Evolutionary conservation across 371 early-diverging fungal species (phyloP).

Genomic region (Mortierella sp.): DNA sequence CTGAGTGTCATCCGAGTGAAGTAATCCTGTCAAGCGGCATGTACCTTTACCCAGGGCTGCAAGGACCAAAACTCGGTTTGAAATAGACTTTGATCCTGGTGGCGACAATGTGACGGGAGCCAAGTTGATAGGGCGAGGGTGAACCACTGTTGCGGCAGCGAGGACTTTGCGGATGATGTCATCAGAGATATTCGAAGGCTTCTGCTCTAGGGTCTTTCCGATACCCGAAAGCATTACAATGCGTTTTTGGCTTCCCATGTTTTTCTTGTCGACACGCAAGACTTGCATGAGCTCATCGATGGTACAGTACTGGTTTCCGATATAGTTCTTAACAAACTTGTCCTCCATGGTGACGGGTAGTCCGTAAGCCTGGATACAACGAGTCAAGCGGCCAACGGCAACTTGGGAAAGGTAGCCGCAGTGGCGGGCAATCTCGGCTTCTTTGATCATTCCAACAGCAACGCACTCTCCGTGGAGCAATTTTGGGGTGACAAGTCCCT

Average conservation of each 20-base stretch:
- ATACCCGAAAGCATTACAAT: slow-evolving; percentile 91
- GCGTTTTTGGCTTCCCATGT: slow-evolving; percentile 91
- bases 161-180: slow-evolving; percentile 85
- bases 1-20: slow-evolving; percentile 98
- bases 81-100: slow-evolving; percentile 97
- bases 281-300: slow-evolving; percentile 89
- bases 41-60: slow-evolving; percentile 92
- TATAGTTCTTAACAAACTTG: slow-evolving; percentile 74
- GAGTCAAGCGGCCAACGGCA: slow-evolving; percentile 89
- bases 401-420: slow-evolving; percentile 90
- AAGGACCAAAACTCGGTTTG: slow-evolving; percentile 94
- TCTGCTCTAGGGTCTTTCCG: slow-evolving; percentile 87
- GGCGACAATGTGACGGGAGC: slow-evolving; percentile 77
- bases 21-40: slow-evolving; percentile 86
- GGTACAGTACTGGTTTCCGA: slow-evolving; percentile 74
- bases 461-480: slow-evolving; percentile 98
- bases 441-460: slow-evolving; percentile 94
- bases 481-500: slow-evolving; percentile 91
- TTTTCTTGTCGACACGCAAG: slow-evolving; percentile 97
- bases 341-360: slow-evolving; percentile 90
- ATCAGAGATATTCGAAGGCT: slow-evolving; percentile 88
- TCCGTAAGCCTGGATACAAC: slow-evolving; percentile 90
- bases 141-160: slow-evolving; percentile 82
- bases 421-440: slow-evolving; percentile 93
- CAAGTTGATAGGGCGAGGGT: slow-evolving; percentile 67